A percentile compares a stretch with the other conserved stretches of the same genome.
Conservation (phyloP, 1,284 basidiomycete genomes). For the Ganoderma boninense region DNA sequence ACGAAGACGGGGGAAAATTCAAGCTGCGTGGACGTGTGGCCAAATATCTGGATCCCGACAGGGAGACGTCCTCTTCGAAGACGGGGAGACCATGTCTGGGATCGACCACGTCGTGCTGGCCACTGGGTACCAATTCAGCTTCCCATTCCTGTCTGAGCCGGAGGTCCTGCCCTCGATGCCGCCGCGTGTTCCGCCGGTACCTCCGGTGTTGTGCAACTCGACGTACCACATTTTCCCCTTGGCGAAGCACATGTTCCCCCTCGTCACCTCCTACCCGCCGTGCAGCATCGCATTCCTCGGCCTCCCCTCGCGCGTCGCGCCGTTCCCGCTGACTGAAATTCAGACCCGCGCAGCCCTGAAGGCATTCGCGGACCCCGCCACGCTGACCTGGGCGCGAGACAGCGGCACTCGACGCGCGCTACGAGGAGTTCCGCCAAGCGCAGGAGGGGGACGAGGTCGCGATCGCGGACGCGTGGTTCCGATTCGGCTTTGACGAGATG, state of each 20-base stretch:
- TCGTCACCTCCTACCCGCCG: conserved; percentile 57
- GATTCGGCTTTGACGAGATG: conserved; percentile 58
- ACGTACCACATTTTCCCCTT: no score
- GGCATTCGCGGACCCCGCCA: conserved; percentile 57
- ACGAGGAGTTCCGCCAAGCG: conserved; percentile 47
- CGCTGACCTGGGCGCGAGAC: conserved; percentile 59
- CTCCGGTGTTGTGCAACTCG: conserved; percentile 59
- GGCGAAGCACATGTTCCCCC: conserved; percentile 52
- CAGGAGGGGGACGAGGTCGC: conserved; percentile 33
- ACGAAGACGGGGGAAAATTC: conserved; percentile 46
- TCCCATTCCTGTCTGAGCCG: conserved; percentile 63
- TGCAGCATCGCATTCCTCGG: conserved; percentile 71
- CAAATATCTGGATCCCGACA: conserved; percentile 48
- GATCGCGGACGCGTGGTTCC: conserved; percentile 65
- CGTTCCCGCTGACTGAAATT: conserved; percentile 72
- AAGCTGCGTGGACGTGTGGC: conserved; percentile 54
- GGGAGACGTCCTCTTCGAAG: conserved; percentile 67
- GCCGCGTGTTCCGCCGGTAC: conserved; percentile 52
- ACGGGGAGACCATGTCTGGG: conserved; percentile 59
- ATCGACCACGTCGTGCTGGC: conserved; percentile 75
- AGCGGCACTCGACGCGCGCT: conserved; percentile 55
- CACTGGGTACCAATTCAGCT: conserved; percentile 74
- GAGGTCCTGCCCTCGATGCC: conserved; percentile 47
- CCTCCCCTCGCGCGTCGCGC: conserved; percentile 61
- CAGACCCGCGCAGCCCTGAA: conserved; percentile 68